phyloP scores from a whole-genome alignment of 2,329 filamentous ascomycete species.

The Colletotrichum karsti region DNA sequence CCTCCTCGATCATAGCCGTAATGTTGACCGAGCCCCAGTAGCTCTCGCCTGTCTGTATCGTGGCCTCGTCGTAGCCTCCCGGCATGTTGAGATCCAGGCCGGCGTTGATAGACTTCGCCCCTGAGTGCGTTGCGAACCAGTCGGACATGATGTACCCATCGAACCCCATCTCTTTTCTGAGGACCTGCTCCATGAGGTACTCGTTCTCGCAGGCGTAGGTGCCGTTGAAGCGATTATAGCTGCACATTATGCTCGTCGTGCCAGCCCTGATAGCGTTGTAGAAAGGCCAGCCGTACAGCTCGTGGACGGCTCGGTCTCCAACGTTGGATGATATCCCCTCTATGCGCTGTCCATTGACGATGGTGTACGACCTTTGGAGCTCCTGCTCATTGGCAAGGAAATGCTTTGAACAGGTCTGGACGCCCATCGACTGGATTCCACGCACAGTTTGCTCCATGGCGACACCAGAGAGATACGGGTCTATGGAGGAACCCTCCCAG shows the following conservation, averaged over 20 bases:
- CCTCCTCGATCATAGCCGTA: constrained; percentile 64
- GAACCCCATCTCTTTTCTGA: constrained; percentile 81
- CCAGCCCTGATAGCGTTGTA: constrained; percentile 73
- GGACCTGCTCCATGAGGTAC: constrained; percentile 64
- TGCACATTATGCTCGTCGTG: constrained; percentile 75
- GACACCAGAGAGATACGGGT: constrained; percentile 77
- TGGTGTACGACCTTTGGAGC: constrained; percentile 52
- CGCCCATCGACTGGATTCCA: constrained; percentile 57
- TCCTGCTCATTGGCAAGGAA: constrained; percentile 78
- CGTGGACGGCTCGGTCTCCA: constrained; percentile 73
- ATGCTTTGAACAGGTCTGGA: constrained; percentile 57
- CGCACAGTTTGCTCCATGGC: constrained; percentile 69
- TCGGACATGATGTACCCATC: constrained; percentile 67
- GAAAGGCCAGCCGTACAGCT: constrained; percentile 74
- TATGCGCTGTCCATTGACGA: constrained; percentile 54
- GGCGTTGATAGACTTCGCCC: constrained; percentile 69
- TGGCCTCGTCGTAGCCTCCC: constrained; percentile 56
- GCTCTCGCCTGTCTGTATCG: constrained; percentile 58
- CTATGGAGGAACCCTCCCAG: constrained; percentile 85
- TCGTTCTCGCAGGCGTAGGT: constrained; percentile 74
- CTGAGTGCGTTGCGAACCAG: constrained; percentile 81
- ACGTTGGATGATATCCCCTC: constrained; percentile 64
- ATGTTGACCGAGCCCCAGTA: constrained; percentile 64
- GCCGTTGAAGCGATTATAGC: constrained; percentile 76
- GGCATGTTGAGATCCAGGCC: constrained; percentile 88